These are phyloP conservation scores for Crithidia sp. DNA, from an alignment of 208 protist genomes.

Conservation along the genomic window DNA sequence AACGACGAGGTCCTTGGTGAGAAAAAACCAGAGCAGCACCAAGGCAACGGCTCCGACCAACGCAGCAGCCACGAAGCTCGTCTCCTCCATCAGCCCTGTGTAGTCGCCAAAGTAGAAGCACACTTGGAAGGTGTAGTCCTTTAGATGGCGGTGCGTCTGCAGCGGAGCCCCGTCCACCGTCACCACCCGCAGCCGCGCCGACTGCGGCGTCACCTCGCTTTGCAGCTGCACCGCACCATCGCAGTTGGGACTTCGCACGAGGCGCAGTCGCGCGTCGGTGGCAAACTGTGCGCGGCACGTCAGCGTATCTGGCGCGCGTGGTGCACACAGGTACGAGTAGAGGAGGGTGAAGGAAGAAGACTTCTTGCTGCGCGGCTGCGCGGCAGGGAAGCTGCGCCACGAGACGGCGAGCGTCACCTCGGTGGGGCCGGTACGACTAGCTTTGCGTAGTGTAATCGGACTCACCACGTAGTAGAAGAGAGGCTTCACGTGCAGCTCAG, in stretches of 20 bases:
- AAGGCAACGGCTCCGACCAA: conserved; percentile 38
- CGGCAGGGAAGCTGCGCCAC: conserved; percentile 38
- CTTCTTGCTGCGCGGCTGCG: not conserved
- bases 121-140: conserved; percentile 52
- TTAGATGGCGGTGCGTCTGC: conserved; percentile 18
- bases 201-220: conserved; percentile 21
- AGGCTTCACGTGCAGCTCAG: conserved; percentile 8
- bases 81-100: conserved; percentile 28
- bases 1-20: conserved; percentile 70
- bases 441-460: not conserved
- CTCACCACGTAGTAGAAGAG: conserved; percentile 55
- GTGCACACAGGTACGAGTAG: conserved; percentile 70
- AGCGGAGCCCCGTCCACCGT: conserved; percentile 24
- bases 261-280: conserved; percentile 16
- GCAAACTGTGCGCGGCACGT: conserved; percentile 44
- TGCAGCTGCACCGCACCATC: conserved; percentile 32
- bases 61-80: conserved; percentile 32
- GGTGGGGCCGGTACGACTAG: not conserved
- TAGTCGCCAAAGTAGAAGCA: conserved; percentile 52
- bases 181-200: conserved; percentile 37
- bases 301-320: conserved; percentile 54
- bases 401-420: conserved; percentile 32
- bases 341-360: conserved; percentile 31
- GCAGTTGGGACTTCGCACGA: conserved; percentile 57
- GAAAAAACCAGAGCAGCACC: conserved; percentile 60